Percentiles rank a stretch among this genome's conserved stretches.
phyloP scores from a whole-genome alignment of 2,329 filamentous ascomycete species.

The Alternaria sp. region DNA sequence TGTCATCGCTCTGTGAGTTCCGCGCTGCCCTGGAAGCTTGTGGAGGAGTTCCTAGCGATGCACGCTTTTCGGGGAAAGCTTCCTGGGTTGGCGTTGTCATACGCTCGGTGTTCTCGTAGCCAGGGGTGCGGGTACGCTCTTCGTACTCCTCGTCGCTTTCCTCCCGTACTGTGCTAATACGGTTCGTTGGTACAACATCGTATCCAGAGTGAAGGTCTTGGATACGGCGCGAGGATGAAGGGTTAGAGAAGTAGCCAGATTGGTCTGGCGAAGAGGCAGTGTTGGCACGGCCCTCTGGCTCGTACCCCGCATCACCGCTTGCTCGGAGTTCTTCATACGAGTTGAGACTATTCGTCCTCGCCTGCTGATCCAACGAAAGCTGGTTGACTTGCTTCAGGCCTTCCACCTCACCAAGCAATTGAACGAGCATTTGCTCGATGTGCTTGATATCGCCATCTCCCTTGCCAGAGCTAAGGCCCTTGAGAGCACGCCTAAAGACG shows the following conservation, averaged over 20 bases:
- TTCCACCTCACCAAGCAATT: slow-evolving; percentile 91
- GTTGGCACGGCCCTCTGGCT: slow-evolving; percentile 80
- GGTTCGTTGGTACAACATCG: slow-evolving; percentile 68
- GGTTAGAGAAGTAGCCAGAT: slow-evolving; percentile 75
- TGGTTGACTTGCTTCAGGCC: slow-evolving; percentile 56
- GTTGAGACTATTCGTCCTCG: slow-evolving; percentile 59
- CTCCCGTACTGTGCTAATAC: slow-evolving; percentile 84
- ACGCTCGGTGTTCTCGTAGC: slow-evolving; percentile 65
- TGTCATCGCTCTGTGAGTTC: slow-evolving; percentile 72
- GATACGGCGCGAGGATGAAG: slow-evolving; percentile 55
- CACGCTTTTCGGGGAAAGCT: slow-evolving; percentile 46
- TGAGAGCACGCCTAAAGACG: slow-evolving; percentile 92
- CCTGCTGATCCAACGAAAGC: slow-evolving; percentile 40
- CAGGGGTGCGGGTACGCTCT: slow-evolving; percentile 63
- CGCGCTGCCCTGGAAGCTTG: slow-evolving; percentile 49
- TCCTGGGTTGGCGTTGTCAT: slow-evolving; percentile 68
- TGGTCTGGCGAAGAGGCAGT: slow-evolving; percentile 77
- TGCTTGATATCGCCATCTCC: slow-evolving; percentile 85
- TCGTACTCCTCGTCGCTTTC: slow-evolving; percentile 83
- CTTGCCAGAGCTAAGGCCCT: slow-evolving; percentile 80
- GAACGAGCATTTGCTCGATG: slow-evolving; percentile 75
- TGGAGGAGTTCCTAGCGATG: slow-evolving; percentile 60
- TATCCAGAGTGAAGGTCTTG: slow-evolving; percentile 57
- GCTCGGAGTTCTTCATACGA: slow-evolving; percentile 75
- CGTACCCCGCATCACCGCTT: slow-evolving; percentile 76